A percentile compares a stretch with the other conserved stretches of the same genome.
phyloP scores from a whole-genome alignment of 2,329 filamentous ascomycete species.

The Lachnellula arida region DNA sequence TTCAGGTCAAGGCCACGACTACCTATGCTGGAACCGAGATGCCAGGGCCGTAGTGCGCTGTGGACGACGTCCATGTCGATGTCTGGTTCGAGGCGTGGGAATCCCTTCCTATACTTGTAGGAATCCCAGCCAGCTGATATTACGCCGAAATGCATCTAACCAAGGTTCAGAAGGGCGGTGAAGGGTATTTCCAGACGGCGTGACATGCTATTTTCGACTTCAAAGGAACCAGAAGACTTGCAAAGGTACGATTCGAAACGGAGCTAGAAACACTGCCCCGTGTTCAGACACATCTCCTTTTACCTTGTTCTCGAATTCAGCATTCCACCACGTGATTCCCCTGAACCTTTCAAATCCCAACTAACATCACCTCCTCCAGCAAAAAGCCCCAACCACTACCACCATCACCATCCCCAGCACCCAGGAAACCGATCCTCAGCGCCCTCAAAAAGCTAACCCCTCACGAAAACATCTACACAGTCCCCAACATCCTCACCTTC shows the following conservation, averaged over 20 bases:
- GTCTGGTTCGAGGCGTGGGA: neutral
- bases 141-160: neutral
- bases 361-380: neutral
- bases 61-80: neutral
- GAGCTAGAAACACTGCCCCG: neutral
- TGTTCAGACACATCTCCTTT: neutral
- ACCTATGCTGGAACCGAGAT: neutral
- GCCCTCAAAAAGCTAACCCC: constrained; percentile 31
- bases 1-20: neutral
- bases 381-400: neutral
- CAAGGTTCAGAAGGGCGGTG: neutral
- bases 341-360: neutral
- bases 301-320: neutral
- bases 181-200: neutral
- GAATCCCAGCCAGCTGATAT: neutral
- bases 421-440: constrained; percentile 19
- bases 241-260: neutral
- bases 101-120: neutral
- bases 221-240: neutral
- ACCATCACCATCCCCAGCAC: neutral
- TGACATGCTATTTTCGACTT: constrained; percentile 5
- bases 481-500: constrained; percentile 92
- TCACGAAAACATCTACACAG: constrained; percentile 91
- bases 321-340: neutral
- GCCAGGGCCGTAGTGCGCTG: neutral